Evolutionary conservation across 129 eudicot genomes (phyloP), one percentile per base, ranked within the genome.

Genomic region (Pittosporum tobira): DNA sequence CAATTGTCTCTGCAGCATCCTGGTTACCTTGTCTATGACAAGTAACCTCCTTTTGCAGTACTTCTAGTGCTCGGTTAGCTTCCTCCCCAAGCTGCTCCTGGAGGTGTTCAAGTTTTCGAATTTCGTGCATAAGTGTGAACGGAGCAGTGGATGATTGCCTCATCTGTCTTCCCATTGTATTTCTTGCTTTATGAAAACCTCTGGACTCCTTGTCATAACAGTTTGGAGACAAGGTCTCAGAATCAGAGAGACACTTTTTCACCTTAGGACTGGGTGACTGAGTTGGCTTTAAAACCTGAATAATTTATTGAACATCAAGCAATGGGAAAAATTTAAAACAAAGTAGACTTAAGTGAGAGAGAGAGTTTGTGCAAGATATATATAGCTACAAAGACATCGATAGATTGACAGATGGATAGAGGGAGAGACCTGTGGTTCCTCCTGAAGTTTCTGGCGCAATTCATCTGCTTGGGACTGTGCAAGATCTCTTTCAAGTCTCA

Each of bases 1-100:
- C 98, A 51, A 86, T 83, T 18, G 98, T 91, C 71, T 83, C 98
- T 43, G 95, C 98, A 54, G 95, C 98, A 79, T 91, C 95, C 74
- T 91, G 98, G 76, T 91, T 86, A 36, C 98, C 98, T 68, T 70
- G 95, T 62, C 95, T 73, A 45, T 91, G 98, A 67, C 95, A 86
- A 7, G 90, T 81, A 18, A 86, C 95, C 67, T 91, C 98, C 65
- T 91, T 91, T 26, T 86, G 95, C 11, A 91, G 75, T 51, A 91
- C 94, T 81, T 86, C 95, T 22, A 91, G 75, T 59, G 98, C 98
- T 69, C 94, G 72, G 43, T 77, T 86, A 29, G 98, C 98, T 81
- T 91, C 98, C 45, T 86, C 85, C 20, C 98, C 98, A 6, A 91
- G 80, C 78, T 91, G 98, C 61, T 91, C 95, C 64, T 91, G 98